Base-by-base conservation (phyloP, 1,139 yeast species). In the Nakaseomyces glabratus region DNA sequence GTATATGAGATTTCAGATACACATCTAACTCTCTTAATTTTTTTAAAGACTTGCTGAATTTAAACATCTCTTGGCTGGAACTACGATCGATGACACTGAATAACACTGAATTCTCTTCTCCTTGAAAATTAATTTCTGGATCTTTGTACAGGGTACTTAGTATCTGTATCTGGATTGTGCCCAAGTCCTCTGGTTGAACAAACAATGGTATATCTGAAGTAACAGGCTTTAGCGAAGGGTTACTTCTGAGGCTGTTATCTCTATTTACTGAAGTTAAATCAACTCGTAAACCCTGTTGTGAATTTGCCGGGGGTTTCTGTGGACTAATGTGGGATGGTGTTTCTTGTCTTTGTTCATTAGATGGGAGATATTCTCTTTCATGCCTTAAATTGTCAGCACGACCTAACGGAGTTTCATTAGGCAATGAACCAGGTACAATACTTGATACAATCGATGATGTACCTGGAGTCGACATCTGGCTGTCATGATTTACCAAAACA, bases 21-120 rank as follows among this genome's bases (percentile, higher is more conserved):
- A 61, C 58, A 53, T 82, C 88, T 37, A 84, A 66, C 10, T 66
- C 65, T 6, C 60, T 44, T 18, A 84, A 57, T 46, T 78, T 79
- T 1, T 68, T 60, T 37, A 71, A 66, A 3, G 76, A 63, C 49
- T 85, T 84, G 19, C 76, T 61, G 35, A 81, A 69, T 44, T 76
- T 68, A 82, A 93, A 84, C 68, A 81, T 70, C 49, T 76, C 84
- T 46, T 76, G 76, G 20, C 62, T 65, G 1, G 77, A 60, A 7
- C 63, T 71, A 20, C 74, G 64, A 49, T 82, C 90, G 20, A 67
- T 62, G 3, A 79, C 70, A 2, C 77, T 69, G 32, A 84, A 62
- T 1, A 82, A 66, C n/a, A 78, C 67, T 25, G 76, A 82, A 28
- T 73, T 82, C 9, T 34, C 33, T 11, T 34, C 28, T 11, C 21